Base-by-base conservation (phyloP, 2,329 filamentous ascomycete species). In the Geosmithia putterillii region DNA sequence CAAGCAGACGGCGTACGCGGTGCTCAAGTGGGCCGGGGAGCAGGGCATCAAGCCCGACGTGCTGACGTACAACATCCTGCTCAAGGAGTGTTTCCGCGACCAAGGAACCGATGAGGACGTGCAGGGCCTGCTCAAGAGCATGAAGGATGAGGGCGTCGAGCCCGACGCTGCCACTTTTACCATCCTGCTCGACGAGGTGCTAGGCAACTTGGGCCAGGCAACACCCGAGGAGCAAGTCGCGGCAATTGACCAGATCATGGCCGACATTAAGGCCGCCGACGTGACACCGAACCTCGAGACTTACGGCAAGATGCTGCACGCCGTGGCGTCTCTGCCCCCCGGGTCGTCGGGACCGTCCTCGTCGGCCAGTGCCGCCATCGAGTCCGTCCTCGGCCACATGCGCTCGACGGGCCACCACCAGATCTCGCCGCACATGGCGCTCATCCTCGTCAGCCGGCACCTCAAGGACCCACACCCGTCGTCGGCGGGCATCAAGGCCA, bases 151-250 rank as follows among this genome's bases (percentile, higher is more conserved):
- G 15, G 67, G 68, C 2, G 58, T 86, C 22, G 50, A 67, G 23
- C 73, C 80, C 1, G 69, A 81, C 56, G 66, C 70, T n/a, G 73
- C 72, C 6, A 92, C 86, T 1, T 86, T 85, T 58, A 84, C 79
- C 19, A 76, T 86, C 47, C 69, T 92, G 45, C 66, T 92, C 7
- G 77, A 83, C 37, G 73, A 72, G 53, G 59, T 74, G 47, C 62
- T 76, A 52, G 54, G 63, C 48, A 51, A 58, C 36, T 60, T 76
- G 34, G 45, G 52, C 22, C 54, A 67, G 35, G 40, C 53, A 40
- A 56, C 64, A 2, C 58, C 66, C 0, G 58, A 66, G 10, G 67
- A 78, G 43, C 79, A 82, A 55, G 60, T 66, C 18, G 54, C 59
- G 2, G 63, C 69, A 17, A 67, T 86, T 7, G 52, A 67, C n/a